A percentile compares a stretch with the other conserved stretches of the same genome.
Evolutionary conservation across 345 rosid species (phyloP).

Genomic region (Gossypium turneri): DNA sequence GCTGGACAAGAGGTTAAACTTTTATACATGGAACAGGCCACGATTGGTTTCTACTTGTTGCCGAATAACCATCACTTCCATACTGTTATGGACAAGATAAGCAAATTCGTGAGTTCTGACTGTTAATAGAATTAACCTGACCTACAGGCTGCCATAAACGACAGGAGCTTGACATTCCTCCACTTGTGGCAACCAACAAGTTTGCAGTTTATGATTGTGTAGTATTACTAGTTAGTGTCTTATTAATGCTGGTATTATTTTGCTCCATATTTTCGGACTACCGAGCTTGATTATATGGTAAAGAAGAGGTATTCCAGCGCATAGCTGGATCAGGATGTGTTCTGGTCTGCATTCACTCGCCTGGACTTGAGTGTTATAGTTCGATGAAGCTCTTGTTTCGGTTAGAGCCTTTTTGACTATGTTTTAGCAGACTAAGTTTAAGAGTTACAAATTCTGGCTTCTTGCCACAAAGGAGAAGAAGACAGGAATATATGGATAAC

Average conservation of each 20-base stretch:
- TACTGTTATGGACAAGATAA: slow-evolving; percentile 72
- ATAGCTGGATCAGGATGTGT: slow-evolving; percentile 32
- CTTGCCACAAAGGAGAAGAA: slow-evolving; percentile 23
- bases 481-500: slow-evolving; percentile 26
- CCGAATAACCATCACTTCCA: slow-evolving; percentile 79
- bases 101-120: slow-evolving; percentile 52
- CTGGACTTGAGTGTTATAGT: slow-evolving; percentile 21
- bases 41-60: slow-evolving; percentile 79
- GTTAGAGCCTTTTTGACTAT: slow-evolving; percentile 30
- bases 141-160: slow-evolving; percentile 24
- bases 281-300: slow-evolving; percentile 20
- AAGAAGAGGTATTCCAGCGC: slow-evolving; percentile 30
- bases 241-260: slow-evolving; percentile 1
- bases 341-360: slow-evolving; percentile 17
- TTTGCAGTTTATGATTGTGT: slow-evolving; percentile 31
- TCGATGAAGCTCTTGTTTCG: slow-evolving; percentile 22
- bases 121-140: slow-evolving; percentile 31
- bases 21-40: slow-evolving; percentile 63
- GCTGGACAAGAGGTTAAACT: slow-evolving; percentile 69
- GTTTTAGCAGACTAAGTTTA: slow-evolving; percentile 25
- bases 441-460: slow-evolving; percentile 27
- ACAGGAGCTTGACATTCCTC: slow-evolving; percentile 12
- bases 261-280: slow-evolving; percentile 18
- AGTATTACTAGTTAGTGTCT: slow-evolving; percentile 22
- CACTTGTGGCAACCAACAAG: slow-evolving; percentile 21